phyloP scores from a whole-genome alignment of 805 yeast species.

The Candida corydali region DNA sequence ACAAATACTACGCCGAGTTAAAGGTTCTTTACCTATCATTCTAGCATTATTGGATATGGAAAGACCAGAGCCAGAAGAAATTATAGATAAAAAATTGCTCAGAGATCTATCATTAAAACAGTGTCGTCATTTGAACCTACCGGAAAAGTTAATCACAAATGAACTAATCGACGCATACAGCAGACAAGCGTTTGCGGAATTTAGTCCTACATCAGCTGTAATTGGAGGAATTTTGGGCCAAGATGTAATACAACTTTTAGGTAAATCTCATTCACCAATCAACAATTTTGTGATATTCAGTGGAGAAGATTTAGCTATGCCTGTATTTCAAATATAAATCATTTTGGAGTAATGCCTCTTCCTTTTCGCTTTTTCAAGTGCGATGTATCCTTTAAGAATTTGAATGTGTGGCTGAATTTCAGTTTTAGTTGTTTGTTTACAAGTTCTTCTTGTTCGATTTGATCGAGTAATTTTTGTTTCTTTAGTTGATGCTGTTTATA shows the following conservation, averaged over 20 bases:
- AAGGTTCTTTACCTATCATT: conserved; percentile 56
- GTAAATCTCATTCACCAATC: conserved; percentile 73
- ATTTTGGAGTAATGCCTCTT: conserved; percentile 32
- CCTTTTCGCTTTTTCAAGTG: conserved; percentile 41
- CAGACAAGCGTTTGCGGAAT: conserved; percentile 56
- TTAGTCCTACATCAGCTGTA: conserved; percentile 81
- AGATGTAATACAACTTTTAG: conserved; percentile 79
- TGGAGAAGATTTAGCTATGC: conserved; percentile 68
- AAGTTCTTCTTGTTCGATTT: conserved; percentile 20
- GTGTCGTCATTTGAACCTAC: conserved; percentile 27
- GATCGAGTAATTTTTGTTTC: conserved; percentile 15
- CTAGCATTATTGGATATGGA: conserved; percentile 52
- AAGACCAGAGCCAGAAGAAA: conserved; percentile 21
- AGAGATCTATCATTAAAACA: conserved; percentile 20
- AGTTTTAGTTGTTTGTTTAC: conserved; percentile 20
- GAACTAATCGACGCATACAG: conserved; percentile 39
- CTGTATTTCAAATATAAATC: conserved; percentile 42
- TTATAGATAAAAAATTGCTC: conserved; percentile 25
- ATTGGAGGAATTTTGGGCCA: conserved; percentile 89
- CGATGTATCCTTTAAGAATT: conserved; percentile 34
- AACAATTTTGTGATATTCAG: conserved; percentile 80
- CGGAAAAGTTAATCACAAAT: conserved; percentile 35
- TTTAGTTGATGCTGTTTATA: conserved; percentile 17
- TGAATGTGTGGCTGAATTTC: conserved; percentile 30
- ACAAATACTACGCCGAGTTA: conserved; percentile 45